phyloP scores from a whole-genome alignment of 83 land plant species.

The Thuja plicata region DNA sequence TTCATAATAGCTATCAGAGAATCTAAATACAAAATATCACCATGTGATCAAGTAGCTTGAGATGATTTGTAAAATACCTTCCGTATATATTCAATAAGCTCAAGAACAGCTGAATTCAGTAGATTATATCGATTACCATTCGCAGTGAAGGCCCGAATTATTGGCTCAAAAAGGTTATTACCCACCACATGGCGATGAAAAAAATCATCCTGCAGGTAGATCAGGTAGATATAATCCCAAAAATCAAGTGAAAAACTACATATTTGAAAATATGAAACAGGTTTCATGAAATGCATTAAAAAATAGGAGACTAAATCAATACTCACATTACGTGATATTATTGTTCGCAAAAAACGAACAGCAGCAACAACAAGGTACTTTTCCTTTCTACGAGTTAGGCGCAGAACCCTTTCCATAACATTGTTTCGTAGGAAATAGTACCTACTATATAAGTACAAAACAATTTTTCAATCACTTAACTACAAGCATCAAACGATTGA shows the following conservation, averaged over 20 bases:
- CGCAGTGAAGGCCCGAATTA: conserved; percentile 77
- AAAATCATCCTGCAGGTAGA: conserved; percentile 79
- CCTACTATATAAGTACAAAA: conserved; percentile 40
- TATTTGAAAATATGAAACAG: neutral
- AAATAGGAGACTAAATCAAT: neutral
- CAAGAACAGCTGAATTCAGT: conserved; percentile 88
- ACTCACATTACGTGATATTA: conserved; percentile 83
- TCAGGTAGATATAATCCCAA: conserved; percentile 11
- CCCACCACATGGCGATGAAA: conserved; percentile 71
- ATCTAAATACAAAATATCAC: neutral
- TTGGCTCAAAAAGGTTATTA: conserved; percentile 77
- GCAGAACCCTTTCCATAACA: conserved; percentile 84
- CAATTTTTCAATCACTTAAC: neutral
- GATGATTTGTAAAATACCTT: conserved; percentile 45
- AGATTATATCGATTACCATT: conserved; percentile 97
- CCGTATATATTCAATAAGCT: conserved; percentile 82
- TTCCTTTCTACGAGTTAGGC: conserved; percentile 77
- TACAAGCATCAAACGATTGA: neutral
- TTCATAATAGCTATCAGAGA: neutral
- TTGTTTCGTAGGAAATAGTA: conserved; percentile 78
- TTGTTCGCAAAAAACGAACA: conserved; percentile 82
- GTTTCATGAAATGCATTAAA: neutral
- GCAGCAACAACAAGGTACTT: conserved; percentile 88
- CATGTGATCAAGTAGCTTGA: neutral
- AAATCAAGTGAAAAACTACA: neutral